These are phyloP conservation scores for Tolypocladium guangdongense DNA, from an alignment of 2,329 filamentous ascomycete genomes.

Conservation along the genomic window DNA sequence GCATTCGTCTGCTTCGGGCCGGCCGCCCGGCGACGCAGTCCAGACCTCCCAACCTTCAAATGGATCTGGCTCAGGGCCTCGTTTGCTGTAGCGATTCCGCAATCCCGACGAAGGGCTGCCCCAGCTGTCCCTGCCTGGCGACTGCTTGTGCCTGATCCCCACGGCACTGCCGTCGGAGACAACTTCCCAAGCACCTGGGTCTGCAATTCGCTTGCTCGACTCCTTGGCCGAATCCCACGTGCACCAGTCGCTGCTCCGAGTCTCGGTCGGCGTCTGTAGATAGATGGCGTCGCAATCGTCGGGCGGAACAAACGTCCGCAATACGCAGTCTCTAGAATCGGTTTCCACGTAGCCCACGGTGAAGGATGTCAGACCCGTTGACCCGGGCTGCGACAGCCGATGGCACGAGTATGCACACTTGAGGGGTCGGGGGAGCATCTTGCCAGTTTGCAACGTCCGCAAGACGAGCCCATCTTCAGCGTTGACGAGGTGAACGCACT, in stretches of 20 bases:
- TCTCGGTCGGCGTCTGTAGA: constrained; percentile 30
- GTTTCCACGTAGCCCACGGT: constrained; percentile 51
- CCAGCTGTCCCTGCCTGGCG: constrained; percentile 6
- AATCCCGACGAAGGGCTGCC: constrained; percentile 11
- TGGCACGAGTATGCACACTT: constrained; percentile 43
- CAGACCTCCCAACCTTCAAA: constrained; percentile 42
- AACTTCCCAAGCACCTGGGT: constrained; percentile 55
- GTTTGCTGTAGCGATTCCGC: constrained; percentile 18
- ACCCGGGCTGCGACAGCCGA: constrained; percentile 36
- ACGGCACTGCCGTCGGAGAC: constrained; percentile 50
- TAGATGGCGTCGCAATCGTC: constrained; percentile 45
- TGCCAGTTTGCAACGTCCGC: constrained; percentile 50
- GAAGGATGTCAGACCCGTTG: constrained; percentile 48
- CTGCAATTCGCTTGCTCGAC: constrained; percentile 40
- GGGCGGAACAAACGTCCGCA: constrained; percentile 51
- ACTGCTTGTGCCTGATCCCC: constrained; percentile 43
- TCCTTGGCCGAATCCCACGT: constrained; percentile 41
- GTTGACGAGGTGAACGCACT: constrained; percentile 47
- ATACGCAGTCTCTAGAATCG: constrained; percentile 49
- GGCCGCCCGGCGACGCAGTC: constrained; percentile 36
- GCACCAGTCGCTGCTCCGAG: constrained; percentile 32
- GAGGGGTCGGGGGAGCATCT: constrained; percentile 48
- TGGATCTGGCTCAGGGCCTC: constrained; percentile 10
- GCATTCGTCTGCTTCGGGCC: constrained; percentile 33
- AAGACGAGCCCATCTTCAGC: constrained; percentile 34